Conservation (phyloP, 345 rosid genomes). For the Aurinia saxatilis region DNA sequence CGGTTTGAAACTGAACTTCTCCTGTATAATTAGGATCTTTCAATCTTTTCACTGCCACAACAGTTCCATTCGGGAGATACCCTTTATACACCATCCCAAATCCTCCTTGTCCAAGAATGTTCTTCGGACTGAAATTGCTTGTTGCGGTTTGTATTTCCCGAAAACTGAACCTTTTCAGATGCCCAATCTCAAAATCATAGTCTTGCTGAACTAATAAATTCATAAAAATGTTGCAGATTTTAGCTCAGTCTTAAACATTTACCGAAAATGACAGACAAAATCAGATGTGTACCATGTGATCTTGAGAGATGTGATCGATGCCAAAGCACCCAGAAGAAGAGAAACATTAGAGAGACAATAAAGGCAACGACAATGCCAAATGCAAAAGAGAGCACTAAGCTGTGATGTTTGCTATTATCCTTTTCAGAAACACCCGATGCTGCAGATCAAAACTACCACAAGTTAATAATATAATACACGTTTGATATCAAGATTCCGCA, state of each 20-base stretch:
- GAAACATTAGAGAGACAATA: conserved; percentile 54
- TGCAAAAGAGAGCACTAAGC: conserved; percentile 61
- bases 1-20: conserved; percentile 94
- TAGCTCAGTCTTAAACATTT: neutral
- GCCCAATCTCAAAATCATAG: conserved; percentile 77
- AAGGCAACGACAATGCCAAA: conserved; percentile 61
- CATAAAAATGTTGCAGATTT: neutral
- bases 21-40: conserved; percentile 88
- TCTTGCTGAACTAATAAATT: conserved; percentile 73
- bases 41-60: conserved; percentile 84
- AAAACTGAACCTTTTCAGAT: conserved; percentile 73
- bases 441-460: conserved; percentile 23
- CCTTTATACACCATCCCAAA: conserved; percentile 96
- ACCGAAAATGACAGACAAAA: neutral
- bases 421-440: conserved; percentile 38
- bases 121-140: conserved; percentile 59
- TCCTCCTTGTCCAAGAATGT: conserved; percentile 90
- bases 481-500: neutral
- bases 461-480: conserved; percentile 1
- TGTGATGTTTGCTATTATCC: conserved; percentile 35
- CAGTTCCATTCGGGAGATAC: conserved; percentile 59
- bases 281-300: conserved; percentile 48
- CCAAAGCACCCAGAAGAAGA: conserved; percentile 76
- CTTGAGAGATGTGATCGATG: conserved; percentile 54
- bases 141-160: conserved; percentile 85